Evolutionary conservation across 2,329 filamentous ascomycete genomes (phyloP), one percentile per base, ranked within the genome.

Genomic region (Penicillium sclerotiorum): DNA sequence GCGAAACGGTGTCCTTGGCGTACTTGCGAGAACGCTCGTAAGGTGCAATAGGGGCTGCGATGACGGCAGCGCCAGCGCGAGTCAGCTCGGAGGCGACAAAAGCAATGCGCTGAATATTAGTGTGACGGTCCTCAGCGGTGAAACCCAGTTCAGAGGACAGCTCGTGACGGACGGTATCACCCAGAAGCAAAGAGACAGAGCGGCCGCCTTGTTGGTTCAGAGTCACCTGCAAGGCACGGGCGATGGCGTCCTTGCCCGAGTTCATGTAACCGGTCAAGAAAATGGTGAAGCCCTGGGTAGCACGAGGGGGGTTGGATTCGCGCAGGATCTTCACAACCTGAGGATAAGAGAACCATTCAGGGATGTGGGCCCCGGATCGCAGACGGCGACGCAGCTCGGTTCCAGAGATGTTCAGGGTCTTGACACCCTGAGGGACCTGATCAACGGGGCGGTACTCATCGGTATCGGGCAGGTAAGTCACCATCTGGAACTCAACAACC

Each of bases 291-390:
- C 94, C 94, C 80, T 99, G 95, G 68, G 87, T 83, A 64, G 84
- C 86, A 61, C 94, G 89, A 44, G 95, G 85, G 42, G 93, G 94
- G 80, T 97, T 94, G 62, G 93, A 95, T 79, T 99, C 92, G 66
- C 94, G 87, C 55, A 99, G 87, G 42, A 97, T 94, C 74, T 86
- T 87, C 76, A 99, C 94, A 63, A 99, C 94, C 79, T 99, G 94
- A 56, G 94, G 93, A 81, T 99, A 99, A 25, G 94, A 97, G 83
- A 99, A 99, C 94, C 94, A 99, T 76, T 95, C 91, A 62, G 94
- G 94, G 64, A 99, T 99, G 63, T 95, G 90, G 65, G 89, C 89
- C 63, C 94, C 94, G 53, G 88, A 95, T 67, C 88, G 87, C 58
- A 99, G 86, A 65, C 94, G 89, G 68, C 88, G 84, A 68, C 94